Conservation (phyloP, 116 monocot genomes). For the Papilionanthe hybrid region DNA sequence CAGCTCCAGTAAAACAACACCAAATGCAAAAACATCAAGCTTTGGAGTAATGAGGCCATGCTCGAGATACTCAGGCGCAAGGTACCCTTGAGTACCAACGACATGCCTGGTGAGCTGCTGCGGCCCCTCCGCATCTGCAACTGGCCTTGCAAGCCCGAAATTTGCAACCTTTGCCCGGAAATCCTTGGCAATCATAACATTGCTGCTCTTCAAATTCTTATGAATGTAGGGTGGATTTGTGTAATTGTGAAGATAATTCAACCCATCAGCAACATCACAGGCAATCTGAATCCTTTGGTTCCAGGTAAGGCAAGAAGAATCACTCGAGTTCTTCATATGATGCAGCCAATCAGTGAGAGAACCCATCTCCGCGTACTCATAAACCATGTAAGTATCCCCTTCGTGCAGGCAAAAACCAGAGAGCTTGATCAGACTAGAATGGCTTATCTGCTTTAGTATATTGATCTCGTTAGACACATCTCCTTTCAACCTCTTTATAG, state of each 20-base stretch:
- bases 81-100: conserved; percentile 30
- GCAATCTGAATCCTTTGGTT: conserved; percentile 31
- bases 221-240: conserved; percentile 32
- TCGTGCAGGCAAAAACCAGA: conserved; percentile 15
- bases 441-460: conserved; percentile 32
- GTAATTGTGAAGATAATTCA: conserved; percentile 39
- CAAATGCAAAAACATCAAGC: conserved; percentile 48
- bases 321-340: background rate
- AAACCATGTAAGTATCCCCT: conserved; percentile 26
- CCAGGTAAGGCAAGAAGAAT: conserved; percentile 17
- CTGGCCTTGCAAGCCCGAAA: conserved; percentile 20
- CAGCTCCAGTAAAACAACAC: conserved; percentile 40
- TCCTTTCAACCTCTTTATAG: conserved; percentile 17
- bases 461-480: conserved; percentile 24
- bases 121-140: background rate
- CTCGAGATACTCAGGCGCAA: conserved; percentile 46
- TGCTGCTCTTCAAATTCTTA: conserved; percentile 33
- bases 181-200: conserved; percentile 21
- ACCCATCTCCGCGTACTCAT: conserved; percentile 27
- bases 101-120: conserved; percentile 33
- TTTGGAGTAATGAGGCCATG: conserved; percentile 35
- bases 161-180: conserved; percentile 33
- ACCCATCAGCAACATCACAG: conserved; percentile 31
- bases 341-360: conserved; percentile 35
- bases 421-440: conserved; percentile 30